Evolutionary conservation across 177 flowering plant species (phyloP).

Genomic region (Vitis hybrid): DNA sequence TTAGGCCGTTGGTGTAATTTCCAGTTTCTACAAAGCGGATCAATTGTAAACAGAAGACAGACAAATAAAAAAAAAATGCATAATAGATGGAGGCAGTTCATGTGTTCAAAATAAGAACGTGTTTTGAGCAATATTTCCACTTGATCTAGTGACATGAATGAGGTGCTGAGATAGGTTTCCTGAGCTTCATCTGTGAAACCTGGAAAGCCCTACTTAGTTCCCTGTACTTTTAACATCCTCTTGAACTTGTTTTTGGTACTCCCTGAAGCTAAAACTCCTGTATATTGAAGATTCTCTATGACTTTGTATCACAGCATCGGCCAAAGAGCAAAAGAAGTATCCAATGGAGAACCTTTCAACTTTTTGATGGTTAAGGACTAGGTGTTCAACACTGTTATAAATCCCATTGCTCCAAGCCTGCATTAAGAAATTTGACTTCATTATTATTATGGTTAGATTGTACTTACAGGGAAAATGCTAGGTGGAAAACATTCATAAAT

Average conservation of each 20-base stretch:
- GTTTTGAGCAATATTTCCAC: too few species aligned
- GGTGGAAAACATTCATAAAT: too few species aligned
- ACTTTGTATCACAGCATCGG: conserved; percentile 26
- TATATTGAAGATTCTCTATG: conserved; percentile 16
- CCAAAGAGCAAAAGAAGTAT: conserved; percentile 31
- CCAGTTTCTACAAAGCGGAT: too few species aligned
- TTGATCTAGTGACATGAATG: too few species aligned
- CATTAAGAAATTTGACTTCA: background rate
- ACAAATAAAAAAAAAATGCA: too few species aligned
- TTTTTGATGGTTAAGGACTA: conserved; percentile 23
- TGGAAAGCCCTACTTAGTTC: conserved; percentile 38
- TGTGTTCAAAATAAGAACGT: too few species aligned
- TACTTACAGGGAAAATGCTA: background rate
- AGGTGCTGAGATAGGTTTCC: too few species aligned
- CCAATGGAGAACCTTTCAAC: conserved; percentile 36
- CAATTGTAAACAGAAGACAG: too few species aligned
- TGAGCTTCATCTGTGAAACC: conserved; percentile 17
- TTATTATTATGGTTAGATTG: background rate
- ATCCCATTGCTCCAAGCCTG: conserved; percentile 42
- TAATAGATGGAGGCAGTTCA: too few species aligned
- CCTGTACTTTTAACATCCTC: conserved; percentile 31
- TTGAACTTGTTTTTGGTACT: conserved; percentile 25
- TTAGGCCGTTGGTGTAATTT: too few species aligned
- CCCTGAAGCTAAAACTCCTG: conserved; percentile 29
- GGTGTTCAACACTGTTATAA: conserved; percentile 37